phyloP scores from a whole-genome alignment of 2,329 filamentous ascomycete genomes.

The Microcyclospora tardicrescens region DNA sequence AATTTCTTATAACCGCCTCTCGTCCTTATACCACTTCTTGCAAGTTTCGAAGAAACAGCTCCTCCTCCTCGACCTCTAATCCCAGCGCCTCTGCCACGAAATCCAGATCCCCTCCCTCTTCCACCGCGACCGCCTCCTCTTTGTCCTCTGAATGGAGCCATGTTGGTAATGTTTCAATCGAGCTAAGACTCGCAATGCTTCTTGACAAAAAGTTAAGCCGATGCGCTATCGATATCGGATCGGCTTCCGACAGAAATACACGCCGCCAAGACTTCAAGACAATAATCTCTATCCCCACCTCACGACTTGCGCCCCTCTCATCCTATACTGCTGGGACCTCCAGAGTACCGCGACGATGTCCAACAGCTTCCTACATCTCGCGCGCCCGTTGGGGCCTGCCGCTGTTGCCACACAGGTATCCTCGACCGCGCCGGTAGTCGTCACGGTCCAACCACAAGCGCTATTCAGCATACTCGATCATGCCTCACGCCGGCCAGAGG shows the following conservation, averaged over 20 bases:
- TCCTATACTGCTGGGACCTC: slow-evolving; percentile 1
- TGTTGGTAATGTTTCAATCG: slow-evolving; percentile 1
- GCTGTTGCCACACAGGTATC: slow-evolving; percentile 59
- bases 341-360: slow-evolving; percentile 16
- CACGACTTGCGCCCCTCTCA: slow-evolving; percentile 1
- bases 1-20: slow-evolving; percentile 21
- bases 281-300: slow-evolving; percentile 1
- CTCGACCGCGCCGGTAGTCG: slow-evolving; percentile 80
- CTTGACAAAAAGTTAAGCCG: too few species aligned
- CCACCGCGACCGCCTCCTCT: slow-evolving; percentile 16
- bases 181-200: too few species aligned
- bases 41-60: slow-evolving; percentile 12
- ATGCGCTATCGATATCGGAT: too few species aligned
- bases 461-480: slow-evolving; percentile 68
- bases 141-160: slow-evolving; percentile 18
- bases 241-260: too few species aligned
- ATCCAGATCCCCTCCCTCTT: slow-evolving; percentile 19
- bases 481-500: slow-evolving; percentile 83
- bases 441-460: slow-evolving; percentile 87
- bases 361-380: slow-evolving; percentile 86
- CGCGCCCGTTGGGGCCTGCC: slow-evolving; percentile 77
- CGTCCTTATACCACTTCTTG: slow-evolving; percentile 21
- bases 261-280: too few species aligned
- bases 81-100: slow-evolving; percentile 16
- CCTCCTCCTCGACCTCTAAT: slow-evolving; percentile 11